Evolutionary conservation across 306 rosid species (phyloP), one percentile per base, ranked within the genome.

Genomic region (Cucumis sativus): DNA sequence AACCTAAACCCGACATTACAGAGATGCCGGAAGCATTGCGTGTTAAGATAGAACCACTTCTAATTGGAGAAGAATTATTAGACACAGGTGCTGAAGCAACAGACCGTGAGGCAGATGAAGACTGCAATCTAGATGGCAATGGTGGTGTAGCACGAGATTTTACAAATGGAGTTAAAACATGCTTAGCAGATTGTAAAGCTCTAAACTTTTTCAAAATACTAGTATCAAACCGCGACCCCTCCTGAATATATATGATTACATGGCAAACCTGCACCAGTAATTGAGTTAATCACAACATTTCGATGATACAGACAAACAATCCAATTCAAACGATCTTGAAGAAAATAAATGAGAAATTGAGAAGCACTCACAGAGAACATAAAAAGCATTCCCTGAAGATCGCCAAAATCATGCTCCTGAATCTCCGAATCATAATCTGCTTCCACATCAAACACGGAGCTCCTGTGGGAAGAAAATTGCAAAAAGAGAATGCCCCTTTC

Each of bases 231-330:
- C 84, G 89, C 21, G 88, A 89, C 10, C 97, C 96, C 79, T 94
- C 98, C 83, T 89, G 89, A 85, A 89, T 84, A 78, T 88, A 88
- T 84, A 94, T 60, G 79, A 94, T 82, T 61, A 91, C 87, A 87
- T 91, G 98, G 76, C 96, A 94, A 80, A 94, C 98, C 97, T 94
- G 96, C 91, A 91, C 84, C 79, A 78, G 86, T 83, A 88, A 14
- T 67, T 25, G 56, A 74, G 75, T 78, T 37, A 75, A 70, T 47
- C 54, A 47, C 4, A 47, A 47, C 54, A 47, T 12, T 47, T 47
- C 54, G 54, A 47, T 8, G 54, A 40, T 40, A 40, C 16, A 41
- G 13, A 43, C 33, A 41, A 11, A 68, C 74, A 68, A 68, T 20
- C 74, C 4, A 40, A 43, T 20, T 23, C 8, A 13, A 69, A 47